These are phyloP conservation scores for Lentinula novae-zelandiae DNA, from an alignment of 1,284 basidiomycete species.

Conservation along the genomic window DNA sequence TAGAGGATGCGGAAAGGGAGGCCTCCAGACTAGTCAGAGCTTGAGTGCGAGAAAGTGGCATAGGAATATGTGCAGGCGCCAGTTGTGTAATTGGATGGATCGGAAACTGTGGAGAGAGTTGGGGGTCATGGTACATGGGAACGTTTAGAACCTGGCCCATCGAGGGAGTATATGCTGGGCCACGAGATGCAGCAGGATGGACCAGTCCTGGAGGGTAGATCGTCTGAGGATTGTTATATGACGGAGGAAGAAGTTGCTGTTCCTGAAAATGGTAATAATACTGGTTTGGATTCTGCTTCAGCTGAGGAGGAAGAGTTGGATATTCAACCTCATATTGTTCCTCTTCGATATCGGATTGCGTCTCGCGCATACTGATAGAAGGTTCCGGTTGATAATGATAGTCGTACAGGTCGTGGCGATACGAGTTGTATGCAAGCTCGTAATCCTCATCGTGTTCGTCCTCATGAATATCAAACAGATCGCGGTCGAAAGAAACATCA, in stretches of 20 bases:
- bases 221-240: slow-evolving; percentile 33
- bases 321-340: slow-evolving; percentile 15
- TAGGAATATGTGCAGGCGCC: background rate
- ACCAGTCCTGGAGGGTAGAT: slow-evolving; percentile 15
- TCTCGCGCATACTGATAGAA: background rate
- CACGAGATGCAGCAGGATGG: slow-evolving; percentile 16
- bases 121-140: background rate
- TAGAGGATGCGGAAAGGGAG: slow-evolving; percentile 1
- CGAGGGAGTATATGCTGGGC: slow-evolving; percentile 16
- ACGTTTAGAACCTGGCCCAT: slow-evolving; percentile 1
- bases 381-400: slow-evolving; percentile 15
- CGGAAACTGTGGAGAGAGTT: background rate
- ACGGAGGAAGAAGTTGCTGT: slow-evolving; percentile 25
- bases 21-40: background rate
- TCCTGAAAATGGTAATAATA: slow-evolving; percentile 18
- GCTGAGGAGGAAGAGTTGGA: slow-evolving; percentile 15
- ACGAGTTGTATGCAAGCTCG: slow-evolving; percentile 29
- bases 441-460: slow-evolving; percentile 62
- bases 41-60: background rate
- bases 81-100: background rate
- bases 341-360: slow-evolving; percentile 11
- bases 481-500: slow-evolving; percentile 50
- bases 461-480: slow-evolving; percentile 73
- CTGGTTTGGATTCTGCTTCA: slow-evolving; percentile 17
- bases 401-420: slow-evolving; percentile 28